Evolutionary conservation across 2,329 filamentous ascomycete species (phyloP).

Genomic region (Aspergillus glaucus): DNA sequence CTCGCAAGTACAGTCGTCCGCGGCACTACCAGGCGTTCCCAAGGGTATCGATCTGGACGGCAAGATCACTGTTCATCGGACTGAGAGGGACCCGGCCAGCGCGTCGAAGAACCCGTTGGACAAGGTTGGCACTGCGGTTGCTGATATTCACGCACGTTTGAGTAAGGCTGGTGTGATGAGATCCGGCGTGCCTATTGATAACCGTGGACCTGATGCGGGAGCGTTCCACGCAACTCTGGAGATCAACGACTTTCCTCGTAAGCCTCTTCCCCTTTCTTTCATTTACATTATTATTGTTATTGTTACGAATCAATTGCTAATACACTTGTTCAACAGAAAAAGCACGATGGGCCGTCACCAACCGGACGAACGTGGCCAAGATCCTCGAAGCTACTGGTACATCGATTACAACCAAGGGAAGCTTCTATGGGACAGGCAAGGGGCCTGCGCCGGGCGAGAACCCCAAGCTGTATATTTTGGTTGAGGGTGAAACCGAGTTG

Average conservation of each 20-base stretch:
- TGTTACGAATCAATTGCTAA: not conserved
- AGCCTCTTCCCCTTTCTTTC: conserved; percentile 20
- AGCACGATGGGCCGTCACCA: conserved; percentile 96
- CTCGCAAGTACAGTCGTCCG: conserved; percentile 57
- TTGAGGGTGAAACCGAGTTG: conserved; percentile 93
- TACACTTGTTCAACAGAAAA: conserved; percentile 53
- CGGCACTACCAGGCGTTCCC: conserved; percentile 47
- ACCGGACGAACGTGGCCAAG: conserved; percentile 96
- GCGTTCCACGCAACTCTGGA: conserved; percentile 95
- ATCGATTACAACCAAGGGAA: conserved; percentile 95
- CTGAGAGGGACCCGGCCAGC: conserved; percentile 50
- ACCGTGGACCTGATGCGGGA: conserved; percentile 94
- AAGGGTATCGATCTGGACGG: conserved; percentile 58
- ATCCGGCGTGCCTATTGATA: conserved; percentile 90
- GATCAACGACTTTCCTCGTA: conserved; percentile 95
- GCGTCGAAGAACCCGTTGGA: conserved; percentile 63
- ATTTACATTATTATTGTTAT: conserved; percentile 5
- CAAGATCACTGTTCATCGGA: conserved; percentile 68
- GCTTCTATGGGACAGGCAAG: conserved; percentile 77
- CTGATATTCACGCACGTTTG: conserved; percentile 82
- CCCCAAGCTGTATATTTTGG: conserved; percentile 95
- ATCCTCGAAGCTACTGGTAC: conserved; percentile 92
- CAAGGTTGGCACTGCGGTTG: conserved; percentile 83
- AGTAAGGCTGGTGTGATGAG: conserved; percentile 85
- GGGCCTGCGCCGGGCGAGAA: conserved; percentile 67